Evolutionary conservation across 306 rosid species (phyloP).

Genomic region (Cicer judaicum): DNA sequence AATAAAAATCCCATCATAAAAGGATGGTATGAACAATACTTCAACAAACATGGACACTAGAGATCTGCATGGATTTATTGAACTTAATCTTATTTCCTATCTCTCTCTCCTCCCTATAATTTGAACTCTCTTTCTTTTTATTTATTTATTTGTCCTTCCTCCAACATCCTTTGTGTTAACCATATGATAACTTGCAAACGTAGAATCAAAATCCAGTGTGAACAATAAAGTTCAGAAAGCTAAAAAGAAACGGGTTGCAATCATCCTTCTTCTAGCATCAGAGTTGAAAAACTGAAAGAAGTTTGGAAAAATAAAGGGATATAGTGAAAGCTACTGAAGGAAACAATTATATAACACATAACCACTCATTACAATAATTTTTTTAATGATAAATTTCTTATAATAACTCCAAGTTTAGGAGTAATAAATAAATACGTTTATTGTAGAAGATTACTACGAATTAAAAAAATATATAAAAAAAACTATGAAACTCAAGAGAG

Average conservation of each 20-base stretch:
- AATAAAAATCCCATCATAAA: background rate
- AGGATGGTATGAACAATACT: background rate
- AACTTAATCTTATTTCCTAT: background rate
- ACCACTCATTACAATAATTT: background rate
- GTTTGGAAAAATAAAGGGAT: background rate
- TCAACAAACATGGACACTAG: background rate
- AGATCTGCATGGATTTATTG: background rate
- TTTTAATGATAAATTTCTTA: background rate
- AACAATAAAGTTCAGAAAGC: background rate
- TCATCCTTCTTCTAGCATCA: background rate
- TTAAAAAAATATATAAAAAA: background rate
- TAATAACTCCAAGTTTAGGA: background rate
- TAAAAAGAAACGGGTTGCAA: background rate
- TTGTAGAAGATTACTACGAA: background rate
- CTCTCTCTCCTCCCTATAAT: background rate
- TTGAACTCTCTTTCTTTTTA: background rate
- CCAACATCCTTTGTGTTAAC: background rate
- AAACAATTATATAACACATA: background rate
- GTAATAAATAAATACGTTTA: constrained; percentile 17
- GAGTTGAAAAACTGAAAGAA: background rate
- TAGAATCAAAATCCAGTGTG: background rate
- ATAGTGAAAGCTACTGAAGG: background rate
- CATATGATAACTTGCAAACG: background rate
- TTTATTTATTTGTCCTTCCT: background rate
- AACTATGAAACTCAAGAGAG: constrained; percentile 40